Evolutionary conservation across 768 basidiomycete species (phyloP), one percentile per base, ranked within the genome.

Genomic region (Lanmaoa pseudosensibilis): DNA sequence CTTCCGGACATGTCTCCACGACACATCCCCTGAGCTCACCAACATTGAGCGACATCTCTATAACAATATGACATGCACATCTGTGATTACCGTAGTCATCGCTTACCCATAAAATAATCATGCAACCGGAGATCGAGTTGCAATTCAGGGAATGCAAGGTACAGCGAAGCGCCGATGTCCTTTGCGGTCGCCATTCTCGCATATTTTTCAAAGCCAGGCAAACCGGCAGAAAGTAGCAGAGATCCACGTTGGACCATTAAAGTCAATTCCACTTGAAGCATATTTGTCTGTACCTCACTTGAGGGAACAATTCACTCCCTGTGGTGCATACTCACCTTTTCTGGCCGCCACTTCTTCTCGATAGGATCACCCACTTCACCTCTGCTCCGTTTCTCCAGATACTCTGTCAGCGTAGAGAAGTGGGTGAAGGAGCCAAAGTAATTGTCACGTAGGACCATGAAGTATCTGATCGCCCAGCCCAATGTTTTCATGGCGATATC

Each of bases 391-490:
- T 85, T 88, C 51, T 87, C 82, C 45, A 93, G 75, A 68, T 93
- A 96, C 74, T 98, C 96, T 21, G 80, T 82, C 40, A 93, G 77
- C 1, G 92, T 97, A 3, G 87, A 86, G 64, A 95, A 98, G 62
- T 96, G 90, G 2, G 94, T 97, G 72, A 97, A 98, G 5, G 84
- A 80, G 12, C 96, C 96, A 48, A 98, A 85, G 72, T 98, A 98
- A 72, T 98, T 98, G 65, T 96, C 93, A 45, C 89, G 85, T 55
- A 97, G 66, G 39, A 88, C 84, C 85, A 98, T 90, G 61, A 96
- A 80, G 66, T 93, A 87, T 37, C 94, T 85, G 57, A 95, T 82
- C 2, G 86, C 85, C 95, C 95, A 97, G 23, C 94, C 95, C 50
- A 93, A 74, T 2, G 79, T 76, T 68, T 88, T 90, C 74, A 87